Percentiles rank a stretch among this genome's conserved stretches.
Conservation (phyloP, 192 early-diverging fungal genomes). For the Rhizophagus prolifer region DNA sequence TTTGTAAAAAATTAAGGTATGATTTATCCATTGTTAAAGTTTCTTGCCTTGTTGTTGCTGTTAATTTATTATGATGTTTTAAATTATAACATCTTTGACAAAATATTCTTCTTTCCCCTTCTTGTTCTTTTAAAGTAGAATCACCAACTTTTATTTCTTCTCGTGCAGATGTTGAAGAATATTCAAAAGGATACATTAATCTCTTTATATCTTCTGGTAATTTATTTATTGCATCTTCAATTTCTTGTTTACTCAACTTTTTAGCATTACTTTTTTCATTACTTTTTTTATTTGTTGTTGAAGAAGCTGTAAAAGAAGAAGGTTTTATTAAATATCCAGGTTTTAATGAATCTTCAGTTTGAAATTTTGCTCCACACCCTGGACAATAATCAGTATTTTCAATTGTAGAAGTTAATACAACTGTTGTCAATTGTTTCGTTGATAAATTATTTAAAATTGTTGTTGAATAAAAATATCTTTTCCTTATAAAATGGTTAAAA, state of each 20-base stretch:
- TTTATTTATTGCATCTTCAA: constrained; percentile 38
- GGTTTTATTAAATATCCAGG: constrained; percentile 53
- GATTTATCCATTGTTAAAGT: constrained; percentile 51
- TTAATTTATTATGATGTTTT: constrained; percentile 50
- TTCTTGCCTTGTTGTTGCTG: constrained; percentile 36
- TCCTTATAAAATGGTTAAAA: background rate
- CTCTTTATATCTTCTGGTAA: constrained; percentile 40
- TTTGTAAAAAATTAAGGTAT: constrained; percentile 55
- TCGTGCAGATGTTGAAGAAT: constrained; percentile 33
- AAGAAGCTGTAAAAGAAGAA: background rate
- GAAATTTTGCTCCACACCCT: constrained; percentile 69
- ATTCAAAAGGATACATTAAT: constrained; percentile 40
- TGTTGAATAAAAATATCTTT: background rate
- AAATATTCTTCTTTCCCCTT: constrained; percentile 29
- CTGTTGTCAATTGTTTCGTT: background rate
- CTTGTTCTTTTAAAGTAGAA: too few species aligned
- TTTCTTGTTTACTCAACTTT: constrained; percentile 11
- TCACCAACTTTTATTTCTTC: background rate
- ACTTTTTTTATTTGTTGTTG: background rate
- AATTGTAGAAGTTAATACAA: background rate
- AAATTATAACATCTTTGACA: constrained; percentile 72
- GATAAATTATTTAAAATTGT: background rate
- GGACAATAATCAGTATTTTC: constrained; percentile 46
- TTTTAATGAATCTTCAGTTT: constrained; percentile 38
- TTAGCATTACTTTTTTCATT: constrained; percentile 36